These are phyloP conservation scores for Hypoxylon cercidicola DNA, from an alignment of 495 filamentous ascomycete genomes.

Conservation along the genomic window DNA sequence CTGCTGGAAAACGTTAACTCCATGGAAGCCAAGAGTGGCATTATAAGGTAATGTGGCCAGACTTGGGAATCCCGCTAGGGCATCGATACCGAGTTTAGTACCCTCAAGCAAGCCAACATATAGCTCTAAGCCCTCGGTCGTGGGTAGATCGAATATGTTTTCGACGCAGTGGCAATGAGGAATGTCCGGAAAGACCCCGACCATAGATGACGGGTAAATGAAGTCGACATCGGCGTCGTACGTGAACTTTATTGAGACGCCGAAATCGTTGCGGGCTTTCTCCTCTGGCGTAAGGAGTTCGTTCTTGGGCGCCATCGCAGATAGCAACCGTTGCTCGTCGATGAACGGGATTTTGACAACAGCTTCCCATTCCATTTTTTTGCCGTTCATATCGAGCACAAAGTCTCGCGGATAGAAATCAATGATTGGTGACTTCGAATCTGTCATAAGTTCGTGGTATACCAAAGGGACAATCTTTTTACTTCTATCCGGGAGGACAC, in stretches of 20 bases:
- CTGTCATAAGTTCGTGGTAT: constrained; percentile 94
- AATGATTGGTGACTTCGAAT: constrained; percentile 90
- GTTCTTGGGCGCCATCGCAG: constrained; percentile 86
- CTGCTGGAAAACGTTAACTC: constrained; percentile 95
- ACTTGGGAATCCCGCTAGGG: constrained; percentile 92
- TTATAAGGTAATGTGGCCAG: constrained; percentile 83
- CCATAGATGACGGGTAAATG: constrained; percentile 83
- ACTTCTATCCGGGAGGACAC: constrained; percentile 94
- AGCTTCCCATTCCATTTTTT: constrained; percentile 99
- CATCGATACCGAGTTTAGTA: constrained; percentile 79
- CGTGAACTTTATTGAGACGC: constrained; percentile 90
- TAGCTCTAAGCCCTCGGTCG: constrained; percentile 88
- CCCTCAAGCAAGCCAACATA: constrained; percentile 88
- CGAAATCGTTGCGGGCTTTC: constrained; percentile 86
- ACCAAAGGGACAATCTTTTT: constrained; percentile 91
- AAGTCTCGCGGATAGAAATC: constrained; percentile 99
- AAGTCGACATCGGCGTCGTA: constrained; percentile 81
- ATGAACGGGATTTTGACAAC: constrained; percentile 99
- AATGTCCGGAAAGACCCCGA: constrained; percentile 92
- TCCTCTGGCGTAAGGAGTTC: constrained; percentile 78
- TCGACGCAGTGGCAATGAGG: constrained; percentile 88
- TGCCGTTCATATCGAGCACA: constrained; percentile 98
- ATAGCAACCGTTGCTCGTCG: constrained; percentile 83
- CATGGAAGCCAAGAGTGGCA: constrained; percentile 85
- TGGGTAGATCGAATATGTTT: constrained; percentile 94